Evolutionary conservation across 805 yeast species (phyloP).

Genomic region (Spathaspora gorwiae): DNA sequence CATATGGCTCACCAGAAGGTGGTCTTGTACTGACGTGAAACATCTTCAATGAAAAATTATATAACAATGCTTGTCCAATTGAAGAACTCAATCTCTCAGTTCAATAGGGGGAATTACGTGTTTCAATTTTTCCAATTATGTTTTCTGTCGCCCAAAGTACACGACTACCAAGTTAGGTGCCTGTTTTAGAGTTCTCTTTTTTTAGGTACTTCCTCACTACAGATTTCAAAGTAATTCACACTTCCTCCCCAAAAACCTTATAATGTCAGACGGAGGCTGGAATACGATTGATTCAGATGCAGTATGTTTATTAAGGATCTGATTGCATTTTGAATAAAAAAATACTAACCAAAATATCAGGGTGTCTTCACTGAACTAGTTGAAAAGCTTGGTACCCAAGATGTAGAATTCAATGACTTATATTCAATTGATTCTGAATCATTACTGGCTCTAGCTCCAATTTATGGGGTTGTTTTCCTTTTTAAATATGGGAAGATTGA

Average conservation of each 20-base stretch:
- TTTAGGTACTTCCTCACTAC: too few relatives aligned
- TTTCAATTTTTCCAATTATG: too few relatives aligned
- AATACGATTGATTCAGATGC: constrained; percentile 66
- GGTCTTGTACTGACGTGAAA: constrained; percentile 7
- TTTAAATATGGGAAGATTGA: constrained; percentile 53
- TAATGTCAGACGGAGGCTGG: constrained; percentile 37
- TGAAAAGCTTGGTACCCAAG: constrained; percentile 48
- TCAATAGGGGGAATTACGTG: too few relatives aligned
- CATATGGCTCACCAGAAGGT: constrained; percentile 24
- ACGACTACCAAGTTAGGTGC: too few relatives aligned
- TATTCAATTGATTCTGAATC: constrained; percentile 47
- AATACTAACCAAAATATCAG: constrained; percentile 18
- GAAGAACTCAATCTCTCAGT: neutral
- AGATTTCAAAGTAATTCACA: too few relatives aligned
- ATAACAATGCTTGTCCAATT: neutral
- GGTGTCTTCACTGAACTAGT: constrained; percentile 62
- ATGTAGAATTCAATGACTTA: constrained; percentile 56
- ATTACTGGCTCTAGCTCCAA: constrained; percentile 31
- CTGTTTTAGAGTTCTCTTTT: too few relatives aligned
- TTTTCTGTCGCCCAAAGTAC: too few relatives aligned
- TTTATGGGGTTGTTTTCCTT: constrained; percentile 58
- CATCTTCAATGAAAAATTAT: neutral
- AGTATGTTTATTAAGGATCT: constrained; percentile 20
- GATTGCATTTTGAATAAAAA: neutral
- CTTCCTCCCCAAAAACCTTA: too few relatives aligned